Conservation (phyloP, 495 filamentous ascomycete genomes). For the Daldinia vernicosa region DNA sequence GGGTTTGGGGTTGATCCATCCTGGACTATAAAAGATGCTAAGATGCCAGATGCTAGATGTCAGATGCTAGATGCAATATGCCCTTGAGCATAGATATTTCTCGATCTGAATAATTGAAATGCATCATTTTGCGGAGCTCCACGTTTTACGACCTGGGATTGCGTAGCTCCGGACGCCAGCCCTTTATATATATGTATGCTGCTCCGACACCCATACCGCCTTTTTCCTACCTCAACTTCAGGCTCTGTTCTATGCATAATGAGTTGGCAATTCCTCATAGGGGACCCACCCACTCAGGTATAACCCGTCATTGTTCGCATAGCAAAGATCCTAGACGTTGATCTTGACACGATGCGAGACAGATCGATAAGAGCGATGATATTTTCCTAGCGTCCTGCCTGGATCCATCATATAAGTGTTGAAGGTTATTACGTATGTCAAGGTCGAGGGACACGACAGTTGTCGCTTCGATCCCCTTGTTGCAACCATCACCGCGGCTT, state of each 20-base stretch:
- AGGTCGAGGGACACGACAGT: slow-evolving; percentile 14
- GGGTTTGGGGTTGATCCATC: slow-evolving; percentile 18
- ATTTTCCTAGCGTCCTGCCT: slow-evolving; percentile 12
- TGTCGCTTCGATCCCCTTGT: slow-evolving; percentile 15
- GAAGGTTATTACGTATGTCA: slow-evolving; percentile 25
- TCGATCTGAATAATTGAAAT: slow-evolving; percentile 27
- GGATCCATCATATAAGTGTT: slow-evolving; percentile 21
- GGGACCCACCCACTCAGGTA: slow-evolving; percentile 46
- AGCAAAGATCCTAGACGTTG: slow-evolving; percentile 28
- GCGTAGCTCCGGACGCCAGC: slow-evolving; percentile 33
- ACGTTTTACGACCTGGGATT: slow-evolving; percentile 25
- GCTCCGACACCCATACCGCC: slow-evolving; percentile 45
- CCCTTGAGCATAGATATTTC: background rate
- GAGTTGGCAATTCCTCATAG: slow-evolving; percentile 52
- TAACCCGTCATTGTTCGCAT: slow-evolving; percentile 42
- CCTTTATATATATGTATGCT: slow-evolving; percentile 42
- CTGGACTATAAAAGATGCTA: slow-evolving; percentile 32
- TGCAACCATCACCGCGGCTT: slow-evolving; percentile 29
- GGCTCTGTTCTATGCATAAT: slow-evolving; percentile 51
- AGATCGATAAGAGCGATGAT: slow-evolving; percentile 14
- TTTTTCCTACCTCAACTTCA: slow-evolving; percentile 47
- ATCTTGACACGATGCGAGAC: slow-evolving; percentile 34
- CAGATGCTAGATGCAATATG: background rate
- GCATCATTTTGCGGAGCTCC: slow-evolving; percentile 26
- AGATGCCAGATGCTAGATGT: background rate